Base-by-base conservation (phyloP, 1,284 basidiomycete genomes). In the Fomitopsis palustris region DNA sequence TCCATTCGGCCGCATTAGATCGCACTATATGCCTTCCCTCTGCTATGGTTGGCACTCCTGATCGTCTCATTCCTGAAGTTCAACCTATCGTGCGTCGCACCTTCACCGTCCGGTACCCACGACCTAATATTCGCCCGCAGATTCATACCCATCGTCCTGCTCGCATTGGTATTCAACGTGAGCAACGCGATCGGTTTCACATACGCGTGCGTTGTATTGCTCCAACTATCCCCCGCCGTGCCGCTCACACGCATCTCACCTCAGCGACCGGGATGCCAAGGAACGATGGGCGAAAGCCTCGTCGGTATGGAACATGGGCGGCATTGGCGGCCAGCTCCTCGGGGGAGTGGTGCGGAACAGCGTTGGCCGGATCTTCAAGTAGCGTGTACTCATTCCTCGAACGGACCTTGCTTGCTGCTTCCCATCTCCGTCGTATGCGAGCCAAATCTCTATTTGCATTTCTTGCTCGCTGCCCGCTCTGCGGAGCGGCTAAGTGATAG, bases 171-270 rank as follows among this genome's bases (percentile, higher is more conserved):
- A 38, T 96, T 96, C 82, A 96, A 96, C 73, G 70, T 95, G 57
- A 95, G 93, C 35, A 97, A 97, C 67, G 90, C 88, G 23, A 79
- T 97, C 59, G 95, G 95, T 8, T 96, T 96, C 77, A 96, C 93
- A 62, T 96, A 92, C 70, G 94, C 90, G 88, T 90, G 72, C 69
- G 88, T 79, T 55, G 54, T 47, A 37, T 23, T 19, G 9, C 31
- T 27, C 51, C 23, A 35, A 53, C 12, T 41, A 47, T 5, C 2
- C 54, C 9, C n/a, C 49, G 25, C 17, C 56, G 14, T 41, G 33
- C 45, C 41, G 19, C 21, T 49, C 8, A 55, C 45, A 16, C 31
- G 25, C 56, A 53, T 25, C 21, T 39, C 37, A 17, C 27, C 41
- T 8, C 69, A 95, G 93, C 31, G 93, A 96, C 71, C 84, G 93